A percentile compares a stretch with the other conserved stretches of the same genome.
phyloP scores from a whole-genome alignment of 306 rosid genomes.

The Biancaea sappan region DNA sequence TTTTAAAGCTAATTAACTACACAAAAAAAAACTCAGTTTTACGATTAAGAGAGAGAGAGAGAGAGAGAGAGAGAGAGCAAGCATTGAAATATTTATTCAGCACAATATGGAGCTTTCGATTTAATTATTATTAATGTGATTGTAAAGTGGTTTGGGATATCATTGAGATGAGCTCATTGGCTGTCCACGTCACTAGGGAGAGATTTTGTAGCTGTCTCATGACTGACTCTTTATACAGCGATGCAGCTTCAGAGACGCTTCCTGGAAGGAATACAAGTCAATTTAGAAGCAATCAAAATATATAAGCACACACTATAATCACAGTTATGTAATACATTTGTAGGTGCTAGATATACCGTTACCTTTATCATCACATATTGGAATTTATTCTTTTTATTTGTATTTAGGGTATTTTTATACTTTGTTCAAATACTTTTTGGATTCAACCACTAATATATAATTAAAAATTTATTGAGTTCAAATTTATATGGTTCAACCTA shows the following conservation, averaged over 20 bases:
- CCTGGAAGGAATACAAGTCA: slow-evolving; percentile 35
- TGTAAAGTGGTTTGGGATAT: slow-evolving; percentile 35
- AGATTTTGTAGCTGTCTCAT: slow-evolving; percentile 62
- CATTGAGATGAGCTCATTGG: slow-evolving; percentile 60
- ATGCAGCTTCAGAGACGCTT: slow-evolving; percentile 34
- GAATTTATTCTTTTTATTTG: too few species aligned
- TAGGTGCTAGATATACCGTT: too few species aligned
- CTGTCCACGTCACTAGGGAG: slow-evolving; percentile 87
- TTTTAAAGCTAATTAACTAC: slow-evolving; percentile 18
- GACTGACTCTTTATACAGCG: slow-evolving; percentile 49
- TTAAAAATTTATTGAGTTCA: too few species aligned
- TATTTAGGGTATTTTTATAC: too few species aligned
- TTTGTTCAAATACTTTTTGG: too few species aligned
- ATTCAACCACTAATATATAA: too few species aligned
- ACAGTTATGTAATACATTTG: too few species aligned
- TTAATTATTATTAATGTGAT: background rate
- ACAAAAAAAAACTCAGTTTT: slow-evolving; percentile 34
- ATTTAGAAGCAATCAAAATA: slow-evolving; percentile 10
- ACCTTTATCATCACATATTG: too few species aligned
- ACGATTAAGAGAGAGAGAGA: background rate
- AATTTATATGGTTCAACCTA: too few species aligned
- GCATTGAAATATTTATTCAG: background rate
- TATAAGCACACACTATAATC: background rate
- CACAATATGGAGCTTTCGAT: background rate
- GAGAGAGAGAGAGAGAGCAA: background rate